These are phyloP conservation scores for Macrocystidia cucumis DNA, from an alignment of 1,284 basidiomycete genomes.

Conservation along the genomic window DNA sequence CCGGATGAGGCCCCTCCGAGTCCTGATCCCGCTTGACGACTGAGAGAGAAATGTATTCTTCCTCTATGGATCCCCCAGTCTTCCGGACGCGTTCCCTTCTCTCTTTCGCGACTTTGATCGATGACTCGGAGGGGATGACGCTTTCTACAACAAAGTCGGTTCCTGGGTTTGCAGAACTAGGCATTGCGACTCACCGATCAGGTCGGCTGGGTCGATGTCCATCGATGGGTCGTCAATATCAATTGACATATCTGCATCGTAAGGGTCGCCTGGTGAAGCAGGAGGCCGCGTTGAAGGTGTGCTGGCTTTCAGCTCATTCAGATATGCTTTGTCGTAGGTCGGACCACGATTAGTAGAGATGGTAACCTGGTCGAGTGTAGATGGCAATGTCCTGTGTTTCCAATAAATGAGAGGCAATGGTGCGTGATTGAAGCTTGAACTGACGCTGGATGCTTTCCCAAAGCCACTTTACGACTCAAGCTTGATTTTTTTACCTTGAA, in stretches of 20 bases:
- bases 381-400: conserved; percentile 22
- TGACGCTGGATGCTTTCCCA: conserved; percentile 46
- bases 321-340: conserved; percentile 71
- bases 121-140: conserved; percentile 68
- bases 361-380: conserved; percentile 43
- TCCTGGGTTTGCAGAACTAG: neutral
- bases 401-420: neutral
- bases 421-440: conserved; percentile 11
- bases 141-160: conserved; percentile 23
- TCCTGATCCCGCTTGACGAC: conserved; percentile 47
- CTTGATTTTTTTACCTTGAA: conserved; percentile 76
- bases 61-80: conserved; percentile 35
- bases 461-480: conserved; percentile 55
- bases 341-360: conserved; percentile 43
- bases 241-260: conserved; percentile 49
- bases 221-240: conserved; percentile 33
- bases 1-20: conserved; percentile 77
- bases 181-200: conserved; percentile 6
- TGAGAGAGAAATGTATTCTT: conserved; percentile 83
- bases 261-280: conserved; percentile 25
- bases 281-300: conserved; percentile 58
- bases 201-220: conserved; percentile 6
- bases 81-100: conserved; percentile 61
- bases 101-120: conserved; percentile 74
- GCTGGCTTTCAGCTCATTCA: conserved; percentile 78